Conservation (phyloP, 768 basidiomycete species). For the Chalciporus chontae region DNA sequence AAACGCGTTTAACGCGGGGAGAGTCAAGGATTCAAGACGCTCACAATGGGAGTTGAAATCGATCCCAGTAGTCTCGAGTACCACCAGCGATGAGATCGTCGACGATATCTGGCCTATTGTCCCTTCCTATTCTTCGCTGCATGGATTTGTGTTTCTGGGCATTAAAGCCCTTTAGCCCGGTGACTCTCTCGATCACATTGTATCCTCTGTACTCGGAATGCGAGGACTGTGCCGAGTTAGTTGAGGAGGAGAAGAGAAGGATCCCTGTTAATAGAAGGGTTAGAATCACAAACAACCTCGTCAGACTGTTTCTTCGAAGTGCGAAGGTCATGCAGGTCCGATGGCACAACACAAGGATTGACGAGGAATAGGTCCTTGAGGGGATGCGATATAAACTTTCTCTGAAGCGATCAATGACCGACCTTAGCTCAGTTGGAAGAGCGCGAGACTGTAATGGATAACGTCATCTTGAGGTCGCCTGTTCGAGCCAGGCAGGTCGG, state of each 20-base stretch:
- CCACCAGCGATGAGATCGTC: constrained; percentile 73
- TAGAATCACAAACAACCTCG: constrained; percentile 15
- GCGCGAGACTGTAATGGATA: constrained; percentile 39
- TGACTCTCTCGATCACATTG: constrained; percentile 63
- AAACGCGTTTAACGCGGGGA: not conserved
- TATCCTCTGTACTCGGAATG: constrained; percentile 49
- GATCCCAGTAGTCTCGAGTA: constrained; percentile 83
- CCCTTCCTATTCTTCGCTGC: constrained; percentile 85
- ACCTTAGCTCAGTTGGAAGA: constrained; percentile 47
- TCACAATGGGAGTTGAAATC: constrained; percentile 90
- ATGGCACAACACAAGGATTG: constrained; percentile 16
- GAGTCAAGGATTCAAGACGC: constrained; percentile 28
- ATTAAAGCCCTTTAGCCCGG: constrained; percentile 70
- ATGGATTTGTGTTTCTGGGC: constrained; percentile 85
- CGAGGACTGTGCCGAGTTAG: constrained; percentile 12
- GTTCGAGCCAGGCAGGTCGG: constrained; percentile 62
- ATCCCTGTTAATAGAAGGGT: constrained; percentile 19
- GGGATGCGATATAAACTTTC: not conserved
- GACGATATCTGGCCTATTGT: constrained; percentile 79
- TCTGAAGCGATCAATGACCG: constrained; percentile 2
- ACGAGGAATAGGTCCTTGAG: not conserved
- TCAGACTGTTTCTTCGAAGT: constrained; percentile 28
- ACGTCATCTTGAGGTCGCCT: constrained; percentile 52
- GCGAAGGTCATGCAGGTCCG: constrained; percentile 26
- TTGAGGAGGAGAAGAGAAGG: constrained; percentile 21